A percentile compares a stretch with the other conserved stretches of the same genome.
Evolutionary conservation across 306 rosid genomes (phyloP).

Genomic region (Glycine tomentella): DNA sequence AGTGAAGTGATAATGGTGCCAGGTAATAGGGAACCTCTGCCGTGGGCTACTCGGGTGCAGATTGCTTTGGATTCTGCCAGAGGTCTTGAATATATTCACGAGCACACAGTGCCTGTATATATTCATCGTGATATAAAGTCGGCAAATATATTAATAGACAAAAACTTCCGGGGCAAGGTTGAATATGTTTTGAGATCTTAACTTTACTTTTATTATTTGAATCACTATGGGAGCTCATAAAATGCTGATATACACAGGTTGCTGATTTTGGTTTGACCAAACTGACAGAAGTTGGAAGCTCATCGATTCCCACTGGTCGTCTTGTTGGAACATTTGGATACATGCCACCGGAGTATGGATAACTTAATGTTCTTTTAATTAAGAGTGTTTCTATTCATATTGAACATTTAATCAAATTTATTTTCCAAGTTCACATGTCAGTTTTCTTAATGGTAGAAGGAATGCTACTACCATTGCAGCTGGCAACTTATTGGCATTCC

Average conservation of each 20-base stretch:
- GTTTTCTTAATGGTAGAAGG: neutral
- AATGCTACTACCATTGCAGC: neutral
- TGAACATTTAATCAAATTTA: slow-evolving; percentile 18
- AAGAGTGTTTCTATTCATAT: neutral
- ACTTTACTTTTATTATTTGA: slow-evolving; percentile 28
- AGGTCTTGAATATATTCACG: slow-evolving; percentile 98
- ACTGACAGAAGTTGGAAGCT: slow-evolving; percentile 87
- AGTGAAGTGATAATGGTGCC: slow-evolving; percentile 35
- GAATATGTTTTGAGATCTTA: slow-evolving; percentile 24
- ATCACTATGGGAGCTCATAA: slow-evolving; percentile 40
- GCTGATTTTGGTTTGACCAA: slow-evolving; percentile 97
- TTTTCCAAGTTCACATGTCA: slow-evolving; percentile 1
- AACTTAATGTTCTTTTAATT: neutral
- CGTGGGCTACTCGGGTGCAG: slow-evolving; percentile 92
- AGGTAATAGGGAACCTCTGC: slow-evolving; percentile 80
- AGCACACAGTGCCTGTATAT: slow-evolving; percentile 97
- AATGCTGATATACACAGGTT: slow-evolving; percentile 59
- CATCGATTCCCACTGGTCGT: slow-evolving; percentile 79
- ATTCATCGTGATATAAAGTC: slow-evolving; percentile 97
- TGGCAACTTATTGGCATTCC: slow-evolving; percentile 15
- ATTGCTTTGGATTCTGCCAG: slow-evolving; percentile 97
- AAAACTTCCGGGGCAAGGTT: slow-evolving; percentile 88
- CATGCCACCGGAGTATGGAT: slow-evolving; percentile 97
- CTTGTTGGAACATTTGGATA: slow-evolving; percentile 98
- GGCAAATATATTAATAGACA: slow-evolving; percentile 93